phyloP scores from a whole-genome alignment of 371 early-diverging fungal species.

The Mucor indicus region DNA sequence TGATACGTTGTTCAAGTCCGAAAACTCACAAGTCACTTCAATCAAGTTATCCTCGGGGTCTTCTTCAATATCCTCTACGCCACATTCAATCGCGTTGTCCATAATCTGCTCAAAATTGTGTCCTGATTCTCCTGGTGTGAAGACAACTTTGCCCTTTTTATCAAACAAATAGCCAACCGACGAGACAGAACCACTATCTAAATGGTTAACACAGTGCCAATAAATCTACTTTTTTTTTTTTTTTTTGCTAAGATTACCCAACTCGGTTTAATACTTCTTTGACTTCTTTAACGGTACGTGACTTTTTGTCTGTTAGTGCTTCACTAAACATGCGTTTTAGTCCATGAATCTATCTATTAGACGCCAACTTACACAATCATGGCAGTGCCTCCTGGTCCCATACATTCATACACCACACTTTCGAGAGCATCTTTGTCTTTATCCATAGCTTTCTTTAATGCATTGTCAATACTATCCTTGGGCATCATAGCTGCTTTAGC shows the following conservation, averaged over 20 bases:
- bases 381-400: slow-evolving; percentile 62
- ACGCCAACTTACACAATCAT: slow-evolving; percentile 53
- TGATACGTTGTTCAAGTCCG: slow-evolving; percentile 37
- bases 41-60: slow-evolving; percentile 25
- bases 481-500: slow-evolving; percentile 66
- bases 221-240: background rate
- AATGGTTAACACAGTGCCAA: background rate
- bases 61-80: slow-evolving; percentile 61
- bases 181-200: slow-evolving; percentile 53
- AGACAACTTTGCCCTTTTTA: slow-evolving; percentile 53
- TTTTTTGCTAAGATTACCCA: slow-evolving; percentile 33
- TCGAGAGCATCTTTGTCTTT: slow-evolving; percentile 44
- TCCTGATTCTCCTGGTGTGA: slow-evolving; percentile 37
- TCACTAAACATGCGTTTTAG: slow-evolving; percentile 29
- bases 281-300: slow-evolving; percentile 67
- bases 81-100: slow-evolving; percentile 58
- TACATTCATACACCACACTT: slow-evolving; percentile 63
- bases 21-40: slow-evolving; percentile 47
- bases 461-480: slow-evolving; percentile 69
- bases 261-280: slow-evolving; percentile 56
- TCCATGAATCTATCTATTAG: background rate
- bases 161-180: slow-evolving; percentile 62
- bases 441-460: slow-evolving; percentile 55
- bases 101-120: slow-evolving; percentile 53
- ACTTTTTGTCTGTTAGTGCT: slow-evolving; percentile 61